Percentiles rank a stretch among this genome's conserved stretches.
Evolutionary conservation across 2,329 filamentous ascomycete genomes (phyloP).

Genomic region (Aspergillus sp.): DNA sequence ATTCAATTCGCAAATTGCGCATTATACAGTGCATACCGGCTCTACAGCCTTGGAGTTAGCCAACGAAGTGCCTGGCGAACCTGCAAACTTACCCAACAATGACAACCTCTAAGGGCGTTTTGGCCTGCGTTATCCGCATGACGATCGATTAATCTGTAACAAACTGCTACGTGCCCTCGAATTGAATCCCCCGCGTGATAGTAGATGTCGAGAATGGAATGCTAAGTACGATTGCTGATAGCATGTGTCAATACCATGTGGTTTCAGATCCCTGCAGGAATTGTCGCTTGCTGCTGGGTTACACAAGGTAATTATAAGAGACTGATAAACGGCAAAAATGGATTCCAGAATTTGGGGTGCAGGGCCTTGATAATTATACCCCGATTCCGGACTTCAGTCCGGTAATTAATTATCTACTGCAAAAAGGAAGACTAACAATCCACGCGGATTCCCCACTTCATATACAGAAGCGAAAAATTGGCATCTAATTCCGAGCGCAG

Average conservation of each 20-base stretch:
- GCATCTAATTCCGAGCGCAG: background rate
- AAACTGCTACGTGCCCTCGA: background rate
- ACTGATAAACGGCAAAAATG: background rate
- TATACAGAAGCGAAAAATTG: background rate
- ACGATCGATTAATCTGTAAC: background rate
- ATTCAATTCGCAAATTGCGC: background rate
- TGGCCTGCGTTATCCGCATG: slow-evolving; percentile 26
- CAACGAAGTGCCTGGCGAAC: background rate
- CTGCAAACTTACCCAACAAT: slow-evolving; percentile 32
- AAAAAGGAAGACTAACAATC: background rate
- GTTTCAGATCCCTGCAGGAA: background rate
- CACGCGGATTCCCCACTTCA: background rate
- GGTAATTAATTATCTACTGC: background rate
- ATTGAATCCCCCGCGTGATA: background rate
- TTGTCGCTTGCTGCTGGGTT: background rate
- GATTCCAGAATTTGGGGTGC: background rate
- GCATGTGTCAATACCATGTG: background rate
- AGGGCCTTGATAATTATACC: slow-evolving; percentile 8
- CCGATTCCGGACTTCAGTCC: background rate
- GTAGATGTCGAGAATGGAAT: background rate
- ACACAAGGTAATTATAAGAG: background rate
- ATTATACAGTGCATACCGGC: slow-evolving; percentile 25
- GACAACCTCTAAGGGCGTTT: slow-evolving; percentile 30
- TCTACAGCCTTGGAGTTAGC: slow-evolving; percentile 19
- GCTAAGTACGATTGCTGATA: background rate